Percentiles rank a stretch among this genome's conserved stretches.
These are phyloP conservation scores for Mesotaenium endlicherianum DNA, from an alignment of 139 green algal species.

Conservation along the genomic window DNA sequence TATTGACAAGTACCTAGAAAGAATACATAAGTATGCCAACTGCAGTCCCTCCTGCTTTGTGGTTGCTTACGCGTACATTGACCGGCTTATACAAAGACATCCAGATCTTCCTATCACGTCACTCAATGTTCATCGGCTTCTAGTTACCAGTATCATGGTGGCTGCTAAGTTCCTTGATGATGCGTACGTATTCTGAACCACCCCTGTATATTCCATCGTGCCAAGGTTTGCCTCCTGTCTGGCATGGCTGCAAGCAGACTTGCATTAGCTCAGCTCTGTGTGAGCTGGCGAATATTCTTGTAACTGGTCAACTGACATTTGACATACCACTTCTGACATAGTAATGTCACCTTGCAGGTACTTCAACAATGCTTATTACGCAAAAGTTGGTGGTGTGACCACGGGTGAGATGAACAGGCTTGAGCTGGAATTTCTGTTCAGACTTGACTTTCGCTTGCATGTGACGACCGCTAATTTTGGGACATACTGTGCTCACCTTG, in stretches of 20 bases:
- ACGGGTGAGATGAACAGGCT: conserved; percentile 73
- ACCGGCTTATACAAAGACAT: conserved; percentile 57
- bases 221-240: too few relatives aligned
- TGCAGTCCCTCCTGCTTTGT: conserved; percentile 76
- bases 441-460: conserved; percentile 63
- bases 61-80: conserved; percentile 69
- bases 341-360: too few relatives aligned
- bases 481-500: conserved; percentile 33
- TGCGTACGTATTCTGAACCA: too few relatives aligned
- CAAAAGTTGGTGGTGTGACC: conserved; percentile 68
- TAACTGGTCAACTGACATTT: too few relatives aligned
- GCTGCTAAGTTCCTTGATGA: conserved; percentile 80
- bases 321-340: too few relatives aligned
- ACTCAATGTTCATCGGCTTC: conserved; percentile 72
- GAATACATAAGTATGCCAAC: conserved; percentile 73
- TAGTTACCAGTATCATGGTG: conserved; percentile 66
- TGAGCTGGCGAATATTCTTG: too few relatives aligned
- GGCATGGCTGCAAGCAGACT: too few relatives aligned
- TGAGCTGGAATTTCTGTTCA: conserved; percentile 73
- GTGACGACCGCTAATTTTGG: conserved; percentile 48
- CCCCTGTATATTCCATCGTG: too few relatives aligned
- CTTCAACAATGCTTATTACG: conserved; percentile 80
- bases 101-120: conserved; percentile 54
- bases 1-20: conserved; percentile 67
- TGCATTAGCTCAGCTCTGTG: too few relatives aligned